Base-by-base conservation (phyloP, 306 rosid species). In the Prunus dulcis region DNA sequence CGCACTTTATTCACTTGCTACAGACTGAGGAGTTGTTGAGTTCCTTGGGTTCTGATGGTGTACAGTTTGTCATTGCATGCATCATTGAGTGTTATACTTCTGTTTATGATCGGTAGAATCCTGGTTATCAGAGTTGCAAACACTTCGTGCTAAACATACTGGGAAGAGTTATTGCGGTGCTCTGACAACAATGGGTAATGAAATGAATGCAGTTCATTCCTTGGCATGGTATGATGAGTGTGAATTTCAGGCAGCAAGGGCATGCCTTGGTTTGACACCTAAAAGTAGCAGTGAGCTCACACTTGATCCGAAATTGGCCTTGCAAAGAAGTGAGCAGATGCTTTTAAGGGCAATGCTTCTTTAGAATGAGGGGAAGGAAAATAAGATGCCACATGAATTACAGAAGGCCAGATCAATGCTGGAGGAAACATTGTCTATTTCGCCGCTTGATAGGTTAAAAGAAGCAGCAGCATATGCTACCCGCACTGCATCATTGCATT, bases 261-360 rank as follows among this genome's bases (percentile, higher is more conserved):
- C 93, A 64, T 90, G 83, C 84, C 94, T 91, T 79, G 98, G 89
- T 81, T 88, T 93, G 91, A 93, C 98, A 18, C 96, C 96, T 67
- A 93, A 93, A 91, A 91, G 97, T 85, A 93, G 92, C 80, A 84
- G 88, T 75, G 98, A 93, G 72, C 96, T 93, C 78, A 90, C 98
- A 64, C 93, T 93, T 80, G 93, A 93, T 84, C 96, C 97, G 58
- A 91, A 90, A 81, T 76, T 91, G 79, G 97, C 96, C 80, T 85
- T 93, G 91, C 98, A 88, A 51, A 85, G 98, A 83, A 93, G 98
- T 80, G 98, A 93, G 87, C 97, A 91, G 87, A 93, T 93, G 97
- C 94, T 93, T 84, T 85, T 91, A 78, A 96, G 89, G 82, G 93
- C 98, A 71, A 78, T 93, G 87, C 96, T 93, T 81, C 83, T 84